Base-by-base conservation (phyloP, 805 yeast genomes). In the Candida morakotiae region DNA sequence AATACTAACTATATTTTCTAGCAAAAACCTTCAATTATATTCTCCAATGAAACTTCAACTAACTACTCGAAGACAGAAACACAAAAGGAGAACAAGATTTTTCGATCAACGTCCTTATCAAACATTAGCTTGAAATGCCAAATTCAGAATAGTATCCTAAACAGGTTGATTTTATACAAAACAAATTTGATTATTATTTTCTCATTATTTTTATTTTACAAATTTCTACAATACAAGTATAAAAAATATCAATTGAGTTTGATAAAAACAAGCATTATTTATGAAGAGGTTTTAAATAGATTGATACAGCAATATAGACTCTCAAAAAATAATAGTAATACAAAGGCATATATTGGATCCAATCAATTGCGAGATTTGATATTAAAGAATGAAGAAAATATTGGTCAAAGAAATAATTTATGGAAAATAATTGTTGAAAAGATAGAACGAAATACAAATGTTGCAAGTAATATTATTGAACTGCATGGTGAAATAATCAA, bases 401-500 rank as follows among this genome's bases (percentile, higher is more conserved):
- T 66, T 20, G 61, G 44, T 45, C 46, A 47, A 29, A 72, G 73
- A 42, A 58, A 72, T 42, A 51, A 60, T 22, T 50, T 81, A 7
- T 86, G 96, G 95, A 68, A 66, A 11, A 52, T 56, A 17, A 79
- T 87, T 2, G 64, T 70, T 31, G 59, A 59, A 15, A 65, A 61
- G 22, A 72, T 88, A 5, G 95, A 86, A 46, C 60, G 64, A 31
- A 83, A 85, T 54, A 64, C 83, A 16, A 82, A 81, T 49, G 76
- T 88, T 9, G 73, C 79, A 40, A 66, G 72, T 13, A 69, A 76
- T 26, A 70, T 81, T 38, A 60, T 77, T 39, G 97, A 88, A 54
- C 71, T 81, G 20, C 84, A 83, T 51, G 96, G 97, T 13, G 96
- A 88, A 47, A 84, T 88, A 42, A 77, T 84, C 72, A 79, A 79